Evolutionary conservation across 1,139 yeast species (phyloP), one percentile per base, ranked within the genome.

Genomic region (Hemisphaericaspora lyxosophila): DNA sequence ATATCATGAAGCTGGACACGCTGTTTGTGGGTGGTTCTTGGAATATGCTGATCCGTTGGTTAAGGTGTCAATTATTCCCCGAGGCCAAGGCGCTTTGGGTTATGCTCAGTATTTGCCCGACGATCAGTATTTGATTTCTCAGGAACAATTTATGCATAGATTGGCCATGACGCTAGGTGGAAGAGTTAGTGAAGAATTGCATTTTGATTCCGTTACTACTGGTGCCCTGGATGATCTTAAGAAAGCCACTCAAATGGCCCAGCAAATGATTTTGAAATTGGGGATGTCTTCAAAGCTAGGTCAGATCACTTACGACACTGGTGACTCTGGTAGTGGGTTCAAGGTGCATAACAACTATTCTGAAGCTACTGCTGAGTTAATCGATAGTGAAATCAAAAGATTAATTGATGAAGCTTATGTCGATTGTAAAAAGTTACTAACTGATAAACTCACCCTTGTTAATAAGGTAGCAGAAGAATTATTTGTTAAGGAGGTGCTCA

Each of bases 141-240:
- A 79, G 39, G 82, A 80, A 47, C 89, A 85, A 53, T 73, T 81
- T 47, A 67, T 63, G 46, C 88, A 85, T 57, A 70, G 88, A 50
- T 83, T 85, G 85, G 80, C 85, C 26, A 85, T 85, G 92, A 75
- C 90, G 1, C 61, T 85, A 23, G 94, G 89, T 43, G 94, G 94
- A 14, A 70, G 94, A 56, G 89, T 85, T 12, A 77, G 85, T 35
- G 94, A 85, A 59, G 92, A 84, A 53, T 57, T 85, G 34, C 86
- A 84, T 58, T 85, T 85, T 52, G 74, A 75, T 34, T 78, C 86
- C n/a, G 87, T 85, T 2, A 84, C 92, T 5, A 79, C 86, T 50
- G 94, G 92, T 39, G 94, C 89, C 0, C 78, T 84, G 15, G 92
- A 85, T 57, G 94, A 85, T 60, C 82, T 85, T 62, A 84, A 83